Conservation (phyloP, 306 rosid species). For the Ochetophila trinervis region DNA sequence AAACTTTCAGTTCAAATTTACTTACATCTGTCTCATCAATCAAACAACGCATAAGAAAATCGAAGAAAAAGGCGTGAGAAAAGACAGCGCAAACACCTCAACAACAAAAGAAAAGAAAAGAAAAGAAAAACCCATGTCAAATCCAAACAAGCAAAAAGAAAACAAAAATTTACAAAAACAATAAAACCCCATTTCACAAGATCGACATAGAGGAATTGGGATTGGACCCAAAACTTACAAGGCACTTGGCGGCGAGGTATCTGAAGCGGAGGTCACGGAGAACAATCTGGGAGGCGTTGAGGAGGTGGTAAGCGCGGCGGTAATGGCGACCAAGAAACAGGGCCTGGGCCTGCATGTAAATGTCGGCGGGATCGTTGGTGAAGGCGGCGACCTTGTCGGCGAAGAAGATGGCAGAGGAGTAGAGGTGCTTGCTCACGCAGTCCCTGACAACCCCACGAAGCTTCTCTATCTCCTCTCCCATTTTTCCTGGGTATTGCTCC, state of each 20-base stretch:
- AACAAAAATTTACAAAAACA: no score
- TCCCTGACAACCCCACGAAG: conserved; percentile 90
- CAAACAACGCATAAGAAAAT: no score
- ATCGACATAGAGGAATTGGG: not conserved
- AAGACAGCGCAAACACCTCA: no score
- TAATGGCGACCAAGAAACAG: conserved; percentile 93
- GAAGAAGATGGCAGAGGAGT: conserved; percentile 94
- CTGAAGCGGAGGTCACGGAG: conserved; percentile 89
- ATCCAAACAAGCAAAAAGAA: no score
- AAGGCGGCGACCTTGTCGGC: conserved; percentile 89
- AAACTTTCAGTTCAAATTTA: not conserved
- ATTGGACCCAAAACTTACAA: conserved; percentile 27
- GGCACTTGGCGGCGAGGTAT: conserved; percentile 96
- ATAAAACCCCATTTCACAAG: not conserved
- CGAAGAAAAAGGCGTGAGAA: no score
- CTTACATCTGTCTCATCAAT: not conserved
- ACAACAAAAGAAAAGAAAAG: no score
- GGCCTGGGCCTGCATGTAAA: conserved; percentile 97
- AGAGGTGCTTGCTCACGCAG: conserved; percentile 89
- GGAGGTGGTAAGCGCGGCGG: conserved; percentile 94
- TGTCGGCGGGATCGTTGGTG: conserved; percentile 86
- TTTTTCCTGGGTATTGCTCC: conserved; percentile 21
- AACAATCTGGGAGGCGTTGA: conserved; percentile 84
- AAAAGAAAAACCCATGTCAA: no score
- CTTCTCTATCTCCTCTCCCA: conserved; percentile 89